Evolutionary conservation across 2,329 filamentous ascomycete genomes (phyloP).

Genomic region (Fusarium sp.): DNA sequence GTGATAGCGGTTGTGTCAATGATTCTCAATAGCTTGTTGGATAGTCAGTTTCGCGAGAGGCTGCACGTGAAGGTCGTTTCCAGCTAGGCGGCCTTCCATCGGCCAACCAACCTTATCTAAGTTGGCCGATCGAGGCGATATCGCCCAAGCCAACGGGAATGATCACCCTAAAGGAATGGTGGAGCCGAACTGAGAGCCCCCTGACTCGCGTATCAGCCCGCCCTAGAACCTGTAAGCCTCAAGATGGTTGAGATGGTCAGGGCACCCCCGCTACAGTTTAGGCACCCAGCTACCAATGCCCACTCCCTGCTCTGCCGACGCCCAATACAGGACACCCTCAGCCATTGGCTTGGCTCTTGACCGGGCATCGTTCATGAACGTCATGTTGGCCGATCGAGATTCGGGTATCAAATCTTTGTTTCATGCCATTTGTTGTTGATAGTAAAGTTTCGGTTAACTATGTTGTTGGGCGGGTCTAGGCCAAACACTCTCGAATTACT

Average conservation of each 20-base stretch:
- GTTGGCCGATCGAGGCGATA: not conserved
- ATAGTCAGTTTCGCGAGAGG: not conserved
- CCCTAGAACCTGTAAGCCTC: no score
- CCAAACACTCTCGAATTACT: not conserved
- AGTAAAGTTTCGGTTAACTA: not conserved
- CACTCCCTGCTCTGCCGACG: not conserved
- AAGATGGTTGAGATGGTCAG: not conserved
- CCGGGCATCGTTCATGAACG: not conserved
- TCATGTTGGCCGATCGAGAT: not conserved
- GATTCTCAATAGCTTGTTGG: not conserved
- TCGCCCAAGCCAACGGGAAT: not conserved
- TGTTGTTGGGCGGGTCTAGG: not conserved
- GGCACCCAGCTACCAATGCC: not conserved
- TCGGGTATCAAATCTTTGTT: not conserved
- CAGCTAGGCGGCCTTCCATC: not conserved
- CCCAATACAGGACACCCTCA: not conserved
- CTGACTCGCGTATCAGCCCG: not conserved
- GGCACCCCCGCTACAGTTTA: not conserved
- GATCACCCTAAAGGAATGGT: not conserved
- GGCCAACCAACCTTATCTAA: not conserved
- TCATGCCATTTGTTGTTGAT: not conserved
- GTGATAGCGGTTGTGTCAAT: not conserved
- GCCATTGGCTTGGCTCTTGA: not conserved
- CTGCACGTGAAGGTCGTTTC: not conserved
- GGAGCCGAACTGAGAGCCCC: not conserved